phyloP scores from a whole-genome alignment of 441 rosid species.

The Pelargonium fulgidum region DNA sequence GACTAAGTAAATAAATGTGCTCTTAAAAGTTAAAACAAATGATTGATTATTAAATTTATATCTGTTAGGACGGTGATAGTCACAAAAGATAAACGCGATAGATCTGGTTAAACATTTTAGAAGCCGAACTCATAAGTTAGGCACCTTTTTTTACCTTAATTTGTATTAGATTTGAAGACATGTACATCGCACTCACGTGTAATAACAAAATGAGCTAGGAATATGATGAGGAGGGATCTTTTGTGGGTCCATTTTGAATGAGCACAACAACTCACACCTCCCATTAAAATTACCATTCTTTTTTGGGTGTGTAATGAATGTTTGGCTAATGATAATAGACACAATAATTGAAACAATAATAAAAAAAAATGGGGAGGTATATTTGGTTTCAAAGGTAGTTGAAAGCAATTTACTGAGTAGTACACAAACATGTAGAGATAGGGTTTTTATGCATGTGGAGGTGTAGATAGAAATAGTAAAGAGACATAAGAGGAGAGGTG shows the following conservation, averaged over 20 bases:
- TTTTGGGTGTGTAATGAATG: not conserved
- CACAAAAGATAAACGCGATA: not conserved
- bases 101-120: not conserved
- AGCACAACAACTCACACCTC: not conserved
- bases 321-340: no score
- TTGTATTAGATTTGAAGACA: not conserved
- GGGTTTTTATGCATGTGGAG: not conserved
- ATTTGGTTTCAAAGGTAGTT: no score
- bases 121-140: not conserved
- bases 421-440: no score
- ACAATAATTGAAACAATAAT: no score
- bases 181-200: not conserved
- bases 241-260: not conserved
- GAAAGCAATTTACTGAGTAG: not conserved
- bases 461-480: not conserved
- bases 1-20: not conserved
- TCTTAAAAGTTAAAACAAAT: no score
- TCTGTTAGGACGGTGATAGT: not conserved
- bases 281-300: not conserved
- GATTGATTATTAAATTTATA: no score
- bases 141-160: not conserved
- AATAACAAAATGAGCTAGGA: not conserved
- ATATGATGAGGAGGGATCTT: not conserved
- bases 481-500: not conserved
- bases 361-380: no score